Evolutionary conservation across 2,329 filamentous ascomycete genomes (phyloP).

Genomic region (Myrmaecium sp.): DNA sequence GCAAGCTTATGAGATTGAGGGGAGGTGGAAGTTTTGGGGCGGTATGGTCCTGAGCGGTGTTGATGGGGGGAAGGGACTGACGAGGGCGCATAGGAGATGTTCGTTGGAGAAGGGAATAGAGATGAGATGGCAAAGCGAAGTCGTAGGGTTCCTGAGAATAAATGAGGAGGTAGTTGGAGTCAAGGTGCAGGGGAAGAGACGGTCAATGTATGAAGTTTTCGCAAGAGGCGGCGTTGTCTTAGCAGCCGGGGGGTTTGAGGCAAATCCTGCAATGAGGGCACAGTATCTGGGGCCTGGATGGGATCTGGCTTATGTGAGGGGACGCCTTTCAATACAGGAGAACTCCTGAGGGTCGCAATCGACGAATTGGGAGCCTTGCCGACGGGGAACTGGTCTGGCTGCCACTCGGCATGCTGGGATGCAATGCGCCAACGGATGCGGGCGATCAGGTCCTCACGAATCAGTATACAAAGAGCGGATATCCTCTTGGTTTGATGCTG

Average conservation of each 20-base stretch:
- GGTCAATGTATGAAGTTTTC: constrained; percentile 11
- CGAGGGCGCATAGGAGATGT: too few species aligned
- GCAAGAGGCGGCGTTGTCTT: constrained; percentile 35
- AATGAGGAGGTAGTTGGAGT: constrained; percentile 18
- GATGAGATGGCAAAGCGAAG: too few species aligned
- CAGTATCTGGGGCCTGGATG: constrained; percentile 42
- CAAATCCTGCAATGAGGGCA: constrained; percentile 38
- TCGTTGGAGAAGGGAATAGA: too few species aligned
- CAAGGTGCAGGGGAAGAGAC: constrained; percentile 10
- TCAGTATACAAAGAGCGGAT: constrained; percentile 52
- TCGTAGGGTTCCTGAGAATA: too few species aligned
- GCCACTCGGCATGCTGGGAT: constrained; percentile 50
- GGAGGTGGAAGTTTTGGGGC: constrained; percentile 48
- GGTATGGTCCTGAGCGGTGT: constrained; percentile 42
- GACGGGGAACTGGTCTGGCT: constrained; percentile 45
- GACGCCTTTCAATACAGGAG: constrained; percentile 48
- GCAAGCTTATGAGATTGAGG: constrained; percentile 47
- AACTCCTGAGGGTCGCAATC: constrained; percentile 37
- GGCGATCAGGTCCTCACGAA: constrained; percentile 46
- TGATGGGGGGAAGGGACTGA: constrained; percentile 43
- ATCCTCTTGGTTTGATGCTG: constrained; percentile 48
- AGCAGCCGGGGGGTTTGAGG: constrained; percentile 47
- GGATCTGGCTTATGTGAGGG: constrained; percentile 47
- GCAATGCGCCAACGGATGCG: constrained; percentile 36
- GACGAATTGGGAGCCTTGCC: constrained; percentile 32